A percentile compares a stretch with the other conserved stretches of the same genome.
These are phyloP conservation scores for Pichia gijzeniarum DNA, from an alignment of 805 yeast species.

Conservation along the genomic window DNA sequence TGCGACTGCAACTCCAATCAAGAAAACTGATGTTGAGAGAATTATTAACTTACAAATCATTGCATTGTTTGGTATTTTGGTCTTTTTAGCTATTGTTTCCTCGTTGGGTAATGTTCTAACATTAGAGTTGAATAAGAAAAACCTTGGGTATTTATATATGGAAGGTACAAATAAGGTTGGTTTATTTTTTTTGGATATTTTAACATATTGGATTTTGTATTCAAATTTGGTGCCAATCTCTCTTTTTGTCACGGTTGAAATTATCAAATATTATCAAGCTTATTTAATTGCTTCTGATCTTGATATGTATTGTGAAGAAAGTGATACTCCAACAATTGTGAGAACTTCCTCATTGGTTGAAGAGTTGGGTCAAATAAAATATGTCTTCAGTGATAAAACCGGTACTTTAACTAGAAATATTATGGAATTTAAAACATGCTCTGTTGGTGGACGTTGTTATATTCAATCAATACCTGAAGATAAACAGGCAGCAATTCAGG, in stretches of 20 bases:
- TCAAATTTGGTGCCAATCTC: conserved; percentile 98
- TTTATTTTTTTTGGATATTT: conserved; percentile 75
- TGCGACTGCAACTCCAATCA: conserved; percentile 98
- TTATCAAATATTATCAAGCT: conserved; percentile 94
- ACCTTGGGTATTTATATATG: conserved; percentile 58
- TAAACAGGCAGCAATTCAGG: conserved; percentile 57
- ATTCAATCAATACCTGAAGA: conserved; percentile 90
- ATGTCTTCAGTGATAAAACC: conserved; percentile 93
- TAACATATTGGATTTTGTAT: conserved; percentile 94
- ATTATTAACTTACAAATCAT: conserved; percentile 89
- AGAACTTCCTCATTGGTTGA: conserved; percentile 94
- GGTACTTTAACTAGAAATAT: conserved; percentile 94
- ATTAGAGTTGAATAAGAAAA: conserved; percentile 44
- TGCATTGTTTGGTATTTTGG: conserved; percentile 75
- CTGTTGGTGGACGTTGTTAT: conserved; percentile 89
- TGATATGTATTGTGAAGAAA: conserved; percentile 81
- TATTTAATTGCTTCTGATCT: conserved; percentile 88
- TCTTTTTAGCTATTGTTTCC: conserved; percentile 70
- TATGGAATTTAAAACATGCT: conserved; percentile 92
- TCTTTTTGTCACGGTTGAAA: conserved; percentile 90
- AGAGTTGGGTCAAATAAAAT: conserved; percentile 94
- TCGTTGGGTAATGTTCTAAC: conserved; percentile 83
- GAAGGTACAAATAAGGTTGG: conserved; percentile 62
- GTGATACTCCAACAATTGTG: conserved; percentile 93
- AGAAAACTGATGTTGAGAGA: conserved; percentile 93